phyloP scores from a whole-genome alignment of 1,284 basidiomycete species.

The Trichosporon sp. region DNA sequence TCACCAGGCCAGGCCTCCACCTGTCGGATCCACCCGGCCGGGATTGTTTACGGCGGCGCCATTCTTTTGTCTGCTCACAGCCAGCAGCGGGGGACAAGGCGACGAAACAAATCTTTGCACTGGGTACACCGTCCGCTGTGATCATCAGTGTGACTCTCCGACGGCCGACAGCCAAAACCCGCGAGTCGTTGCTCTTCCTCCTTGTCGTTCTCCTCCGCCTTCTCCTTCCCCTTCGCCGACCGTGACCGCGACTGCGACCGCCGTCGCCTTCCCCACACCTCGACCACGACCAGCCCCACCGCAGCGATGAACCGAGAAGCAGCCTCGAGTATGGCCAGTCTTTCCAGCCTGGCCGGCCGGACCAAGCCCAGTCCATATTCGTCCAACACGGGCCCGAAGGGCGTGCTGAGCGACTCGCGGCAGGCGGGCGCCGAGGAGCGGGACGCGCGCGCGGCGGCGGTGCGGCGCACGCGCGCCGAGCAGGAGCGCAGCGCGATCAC shows the following conservation, averaged over 20 bases:
- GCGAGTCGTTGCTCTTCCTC: too few species aligned
- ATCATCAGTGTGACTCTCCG: too few species aligned
- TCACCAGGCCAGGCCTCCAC: not conserved
- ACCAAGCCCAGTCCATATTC: not conserved
- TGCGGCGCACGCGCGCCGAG: slow-evolving; percentile 4
- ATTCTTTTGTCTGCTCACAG: not conserved
- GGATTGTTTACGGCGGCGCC: not conserved
- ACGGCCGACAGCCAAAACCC: too few species aligned
- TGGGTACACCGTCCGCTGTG: too few species aligned
- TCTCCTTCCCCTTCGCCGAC: too few species aligned
- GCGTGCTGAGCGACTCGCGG: slow-evolving; percentile 40
- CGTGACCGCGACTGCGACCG: too few species aligned
- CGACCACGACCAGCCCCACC: too few species aligned
- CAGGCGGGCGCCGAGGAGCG: slow-evolving; percentile 14
- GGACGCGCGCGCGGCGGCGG: slow-evolving; percentile 4
- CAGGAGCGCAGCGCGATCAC: slow-evolving; percentile 31
- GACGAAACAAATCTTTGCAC: too few species aligned
- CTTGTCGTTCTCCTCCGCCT: too few species aligned
- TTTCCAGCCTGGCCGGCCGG: not conserved
- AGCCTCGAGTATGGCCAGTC: too few species aligned
- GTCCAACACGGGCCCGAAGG: slow-evolving; percentile 43
- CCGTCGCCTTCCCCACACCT: too few species aligned
- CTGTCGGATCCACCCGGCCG: not conserved
- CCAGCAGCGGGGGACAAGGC: too few species aligned
- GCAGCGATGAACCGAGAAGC: not conserved